phyloP scores from a whole-genome alignment of 164 flowering plant species.

The Magnolia sinica region DNA sequence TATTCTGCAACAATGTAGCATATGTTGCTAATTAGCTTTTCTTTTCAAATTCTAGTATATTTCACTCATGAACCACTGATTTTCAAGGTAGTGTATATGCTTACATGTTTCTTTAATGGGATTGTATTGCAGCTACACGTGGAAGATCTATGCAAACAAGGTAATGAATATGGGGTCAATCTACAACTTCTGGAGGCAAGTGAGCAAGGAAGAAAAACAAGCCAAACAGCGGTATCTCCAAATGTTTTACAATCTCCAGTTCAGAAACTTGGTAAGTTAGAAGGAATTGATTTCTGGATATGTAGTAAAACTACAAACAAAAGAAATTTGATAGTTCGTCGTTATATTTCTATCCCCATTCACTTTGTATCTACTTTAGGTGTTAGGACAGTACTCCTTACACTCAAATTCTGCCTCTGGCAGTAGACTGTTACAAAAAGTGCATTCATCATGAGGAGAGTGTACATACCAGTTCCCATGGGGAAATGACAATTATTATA shows the following conservation, averaged over 20 bases:
- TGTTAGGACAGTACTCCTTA: no score
- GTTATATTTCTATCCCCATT: neutral
- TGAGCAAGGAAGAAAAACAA: constrained; percentile 63
- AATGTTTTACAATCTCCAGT: constrained; percentile 70
- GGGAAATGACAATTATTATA: no score
- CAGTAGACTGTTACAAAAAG: no score
- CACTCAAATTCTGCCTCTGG: no score
- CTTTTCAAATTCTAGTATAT: no score
- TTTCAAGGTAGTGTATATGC: no score
- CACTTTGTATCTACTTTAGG: no score
- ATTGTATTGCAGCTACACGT: constrained; percentile 72
- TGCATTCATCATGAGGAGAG: no score
- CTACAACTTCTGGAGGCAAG: constrained; percentile 77
- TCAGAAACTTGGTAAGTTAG: constrained; percentile 64
- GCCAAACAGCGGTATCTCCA: constrained; percentile 83
- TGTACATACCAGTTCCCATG: no score
- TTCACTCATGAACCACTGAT: no score
- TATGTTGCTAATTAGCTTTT: no score
- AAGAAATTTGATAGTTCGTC: neutral
- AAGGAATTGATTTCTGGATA: neutral
- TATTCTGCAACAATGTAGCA: neutral
- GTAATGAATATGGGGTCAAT: constrained; percentile 83
- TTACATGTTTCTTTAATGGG: neutral
- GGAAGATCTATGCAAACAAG: constrained; percentile 95
- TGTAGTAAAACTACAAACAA: neutral